These are phyloP conservation scores for Microsporum audouinii DNA, from an alignment of 2,329 filamentous ascomycete genomes.

Conservation along the genomic window DNA sequence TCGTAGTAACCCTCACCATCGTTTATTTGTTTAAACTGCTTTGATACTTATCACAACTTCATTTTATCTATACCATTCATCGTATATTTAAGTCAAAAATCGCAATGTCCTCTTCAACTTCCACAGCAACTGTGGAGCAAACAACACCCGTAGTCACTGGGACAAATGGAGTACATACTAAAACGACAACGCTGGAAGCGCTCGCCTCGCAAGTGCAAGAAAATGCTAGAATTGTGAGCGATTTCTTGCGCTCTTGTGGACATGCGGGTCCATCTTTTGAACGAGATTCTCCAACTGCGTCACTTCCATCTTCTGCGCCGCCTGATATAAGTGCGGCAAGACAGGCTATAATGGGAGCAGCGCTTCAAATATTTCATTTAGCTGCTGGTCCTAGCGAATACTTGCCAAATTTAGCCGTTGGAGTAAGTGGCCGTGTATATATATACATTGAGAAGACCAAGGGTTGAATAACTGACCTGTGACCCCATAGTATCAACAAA, in stretches of 20 bases:
- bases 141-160: neutral
- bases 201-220: neutral
- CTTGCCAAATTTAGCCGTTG: slow-evolving; percentile 8
- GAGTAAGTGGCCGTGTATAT: neutral
- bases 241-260: neutral
- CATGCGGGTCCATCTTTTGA: neutral
- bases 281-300: neutral
- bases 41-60: no score
- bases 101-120: neutral
- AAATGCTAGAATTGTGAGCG: neutral
- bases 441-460: neutral
- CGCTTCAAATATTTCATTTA: slow-evolving; percentile 18
- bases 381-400: slow-evolving; percentile 17
- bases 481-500: slow-evolving; percentile 16
- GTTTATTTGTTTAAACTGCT: no score
- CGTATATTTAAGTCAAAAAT: no score
- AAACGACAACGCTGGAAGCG: neutral
- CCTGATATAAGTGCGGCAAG: slow-evolving; percentile 7
- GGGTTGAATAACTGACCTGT: neutral
- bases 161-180: neutral
- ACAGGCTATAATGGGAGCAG: slow-evolving; percentile 16
- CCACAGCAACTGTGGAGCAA: neutral
- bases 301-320: slow-evolving; percentile 14
- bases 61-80: no score
- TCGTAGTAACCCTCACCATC: no score